These are phyloP conservation scores for Ogataea populi-albae DNA, from an alignment of 805 yeast genomes.

Conservation along the genomic window DNA sequence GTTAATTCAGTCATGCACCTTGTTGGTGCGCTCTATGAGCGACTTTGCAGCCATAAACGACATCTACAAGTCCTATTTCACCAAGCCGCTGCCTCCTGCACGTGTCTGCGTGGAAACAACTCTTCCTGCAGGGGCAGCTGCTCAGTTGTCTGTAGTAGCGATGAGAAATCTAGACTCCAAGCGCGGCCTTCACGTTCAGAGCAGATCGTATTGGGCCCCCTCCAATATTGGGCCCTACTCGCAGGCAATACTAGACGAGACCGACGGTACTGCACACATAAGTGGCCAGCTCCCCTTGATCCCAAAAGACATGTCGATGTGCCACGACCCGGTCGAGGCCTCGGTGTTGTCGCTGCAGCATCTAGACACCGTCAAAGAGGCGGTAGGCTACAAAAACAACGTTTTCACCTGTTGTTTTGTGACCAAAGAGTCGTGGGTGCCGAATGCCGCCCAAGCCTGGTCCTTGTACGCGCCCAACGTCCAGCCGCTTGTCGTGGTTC, in stretches of 20 bases:
- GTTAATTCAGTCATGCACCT: constrained; percentile 56
- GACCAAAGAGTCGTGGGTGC: constrained; percentile 33
- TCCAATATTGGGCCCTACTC: constrained; percentile 98
- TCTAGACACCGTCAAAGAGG: constrained; percentile 57
- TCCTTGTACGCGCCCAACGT: constrained; percentile 31
- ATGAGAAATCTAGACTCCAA: constrained; percentile 38
- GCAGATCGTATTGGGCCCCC: constrained; percentile 97
- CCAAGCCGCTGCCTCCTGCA: constrained; percentile 75
- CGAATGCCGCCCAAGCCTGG: constrained; percentile 43
- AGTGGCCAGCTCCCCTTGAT: constrained; percentile 92
- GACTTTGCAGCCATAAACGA: constrained; percentile 60
- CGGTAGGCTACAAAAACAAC: constrained; percentile 45
- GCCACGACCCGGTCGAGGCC: constrained; percentile 31
- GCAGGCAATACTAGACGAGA: constrained; percentile 60
- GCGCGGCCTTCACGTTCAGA: constrained; percentile 83
- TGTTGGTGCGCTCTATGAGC: constrained; percentile 62
- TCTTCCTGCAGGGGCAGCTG: constrained; percentile 35
- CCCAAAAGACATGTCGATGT: constrained; percentile 65
- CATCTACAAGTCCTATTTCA: constrained; percentile 57
- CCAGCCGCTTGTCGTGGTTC: constrained; percentile 45
- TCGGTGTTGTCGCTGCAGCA: constrained; percentile 69
- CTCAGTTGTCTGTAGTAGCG: constrained; percentile 63
- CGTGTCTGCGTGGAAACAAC: constrained; percentile 76
- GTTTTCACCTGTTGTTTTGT: constrained; percentile 56
- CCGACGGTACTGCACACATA: constrained; percentile 51